Percentiles rank a stretch among this genome's conserved stretches.
Evolutionary conservation across 129 eudicot species (phyloP).

Genomic region (Centaurea solstitialis): DNA sequence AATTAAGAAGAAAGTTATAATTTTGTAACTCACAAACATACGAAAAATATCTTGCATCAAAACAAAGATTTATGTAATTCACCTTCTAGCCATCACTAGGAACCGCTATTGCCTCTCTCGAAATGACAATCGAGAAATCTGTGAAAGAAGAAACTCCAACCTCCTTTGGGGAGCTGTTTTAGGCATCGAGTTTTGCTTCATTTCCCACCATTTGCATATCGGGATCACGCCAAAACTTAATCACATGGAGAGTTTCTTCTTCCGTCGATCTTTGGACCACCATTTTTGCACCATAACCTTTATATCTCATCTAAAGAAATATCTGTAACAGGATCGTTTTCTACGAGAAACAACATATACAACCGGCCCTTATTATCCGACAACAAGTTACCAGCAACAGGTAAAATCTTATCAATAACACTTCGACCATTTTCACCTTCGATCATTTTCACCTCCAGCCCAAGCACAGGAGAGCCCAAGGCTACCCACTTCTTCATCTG

Average conservation of each 20-base stretch:
- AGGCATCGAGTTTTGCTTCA: slow-evolving; percentile 15
- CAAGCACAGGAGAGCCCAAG: slow-evolving; percentile 70
- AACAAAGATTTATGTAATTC: not conserved
- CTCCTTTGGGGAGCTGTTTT: slow-evolving; percentile 26
- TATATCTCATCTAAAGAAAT: slow-evolving; percentile 70
- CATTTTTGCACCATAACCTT: slow-evolving; percentile 71
- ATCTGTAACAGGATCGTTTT: slow-evolving; percentile 64
- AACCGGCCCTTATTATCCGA: slow-evolving; percentile 87
- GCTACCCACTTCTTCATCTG: slow-evolving; percentile 82
- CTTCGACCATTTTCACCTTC: slow-evolving; percentile 78
- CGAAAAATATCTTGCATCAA: not conserved
- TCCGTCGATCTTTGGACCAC: slow-evolving; percentile 85
- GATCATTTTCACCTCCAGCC: slow-evolving; percentile 99
- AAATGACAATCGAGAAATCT: slow-evolving; percentile 23
- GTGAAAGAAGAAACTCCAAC: slow-evolving; percentile 37
- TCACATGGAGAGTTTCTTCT: slow-evolving; percentile 77
- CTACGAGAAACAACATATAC: slow-evolving; percentile 69
- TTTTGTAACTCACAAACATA: not conserved
- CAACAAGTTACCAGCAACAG: slow-evolving; percentile 71
- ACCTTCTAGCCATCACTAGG: not conserved
- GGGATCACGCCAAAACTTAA: slow-evolving; percentile 86
- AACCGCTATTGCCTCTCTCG: slow-evolving; percentile 17
- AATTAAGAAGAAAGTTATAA: not conserved
- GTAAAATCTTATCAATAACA: slow-evolving; percentile 81
- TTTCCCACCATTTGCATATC: slow-evolving; percentile 42